Percentiles rank a stretch among this genome's conserved stretches.
Conservation (phyloP, 768 basidiomycete genomes). For the Trametes cingulata region DNA sequence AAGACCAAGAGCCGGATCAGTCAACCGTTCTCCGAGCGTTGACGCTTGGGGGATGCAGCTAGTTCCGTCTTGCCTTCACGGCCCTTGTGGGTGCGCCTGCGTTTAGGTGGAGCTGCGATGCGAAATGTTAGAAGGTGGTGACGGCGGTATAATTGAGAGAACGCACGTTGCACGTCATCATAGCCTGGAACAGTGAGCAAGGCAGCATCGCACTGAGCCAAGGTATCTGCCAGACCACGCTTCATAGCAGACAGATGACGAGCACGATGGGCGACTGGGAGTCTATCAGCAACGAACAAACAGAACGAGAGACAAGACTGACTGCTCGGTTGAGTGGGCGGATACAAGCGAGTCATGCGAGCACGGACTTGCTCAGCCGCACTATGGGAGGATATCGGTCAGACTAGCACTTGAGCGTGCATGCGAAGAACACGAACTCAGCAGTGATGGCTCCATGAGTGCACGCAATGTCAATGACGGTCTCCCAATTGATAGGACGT, state of each 20-base stretch:
- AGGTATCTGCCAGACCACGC: neutral
- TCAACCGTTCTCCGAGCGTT: conserved; percentile 4
- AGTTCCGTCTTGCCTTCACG: neutral
- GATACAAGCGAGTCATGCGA: conserved; percentile 20
- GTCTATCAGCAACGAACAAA: neutral
- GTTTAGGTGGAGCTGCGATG: neutral
- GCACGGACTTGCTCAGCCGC: conserved; percentile 9
- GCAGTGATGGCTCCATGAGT: conserved; percentile 38
- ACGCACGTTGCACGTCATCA: conserved; percentile 13
- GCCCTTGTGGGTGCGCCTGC: conserved; percentile 19
- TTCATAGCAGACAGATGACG: neutral
- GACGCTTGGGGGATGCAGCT: neutral
- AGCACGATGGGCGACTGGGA: conserved; percentile 8
- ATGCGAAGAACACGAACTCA: conserved; percentile 24
- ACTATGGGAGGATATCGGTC: neutral
- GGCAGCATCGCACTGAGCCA: conserved; percentile 10
- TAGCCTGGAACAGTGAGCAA: conserved; percentile 16
- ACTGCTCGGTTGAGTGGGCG: conserved; percentile 8
- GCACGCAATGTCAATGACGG: conserved; percentile 55
- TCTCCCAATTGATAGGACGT: conserved; percentile 62
- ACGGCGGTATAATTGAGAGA: neutral
- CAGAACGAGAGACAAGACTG: neutral
- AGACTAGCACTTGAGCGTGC: neutral
- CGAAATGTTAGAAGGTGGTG: neutral
- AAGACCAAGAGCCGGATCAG: neutral